These are phyloP conservation scores for Mycena citricolor DNA, from an alignment of 1,284 basidiomycete genomes.

Conservation along the genomic window DNA sequence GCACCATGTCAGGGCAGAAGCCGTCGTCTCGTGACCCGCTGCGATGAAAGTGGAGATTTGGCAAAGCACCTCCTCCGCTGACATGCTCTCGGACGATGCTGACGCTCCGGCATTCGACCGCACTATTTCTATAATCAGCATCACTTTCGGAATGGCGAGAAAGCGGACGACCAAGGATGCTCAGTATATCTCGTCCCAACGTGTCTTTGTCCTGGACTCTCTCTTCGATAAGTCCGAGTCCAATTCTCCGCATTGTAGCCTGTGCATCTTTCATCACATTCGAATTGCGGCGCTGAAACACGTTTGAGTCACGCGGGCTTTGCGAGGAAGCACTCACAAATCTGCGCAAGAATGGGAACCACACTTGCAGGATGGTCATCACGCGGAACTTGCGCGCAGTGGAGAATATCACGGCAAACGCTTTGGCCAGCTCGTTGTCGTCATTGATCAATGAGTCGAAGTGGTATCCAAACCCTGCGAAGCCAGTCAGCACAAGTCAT, in stretches of 20 bases:
- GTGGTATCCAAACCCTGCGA: constrained; percentile 58
- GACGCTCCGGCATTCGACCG: constrained; percentile 59
- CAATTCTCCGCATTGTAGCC: constrained; percentile 54
- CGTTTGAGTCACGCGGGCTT: constrained; percentile 12
- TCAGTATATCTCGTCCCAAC: constrained; percentile 46
- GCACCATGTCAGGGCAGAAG: constrained; percentile 71
- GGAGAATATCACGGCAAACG: constrained; percentile 55
- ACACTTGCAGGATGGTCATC: constrained; percentile 56
- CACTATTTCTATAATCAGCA: constrained; percentile 40
- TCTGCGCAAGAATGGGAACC: constrained; percentile 55
- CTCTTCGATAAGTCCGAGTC: constrained; percentile 54
- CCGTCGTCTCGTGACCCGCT: constrained; percentile 64
- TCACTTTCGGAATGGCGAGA: constrained; percentile 4
- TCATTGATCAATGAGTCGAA: constrained; percentile 50
- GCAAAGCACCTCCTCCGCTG: constrained; percentile 64
- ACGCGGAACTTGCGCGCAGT: constrained; percentile 50
- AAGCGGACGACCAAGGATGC: constrained; percentile 45
- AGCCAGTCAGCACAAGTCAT: not conserved
- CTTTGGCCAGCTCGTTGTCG: constrained; percentile 51
- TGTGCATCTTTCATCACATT: constrained; percentile 43
- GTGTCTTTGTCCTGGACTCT: constrained; percentile 33
- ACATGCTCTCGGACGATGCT: constrained; percentile 53
- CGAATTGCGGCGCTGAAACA: constrained; percentile 39
- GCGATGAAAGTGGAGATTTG: constrained; percentile 80
- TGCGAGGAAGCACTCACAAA: constrained; percentile 45